Conservation (phyloP, 169 alveolate species). For the Miamiensis avidus region DNA sequence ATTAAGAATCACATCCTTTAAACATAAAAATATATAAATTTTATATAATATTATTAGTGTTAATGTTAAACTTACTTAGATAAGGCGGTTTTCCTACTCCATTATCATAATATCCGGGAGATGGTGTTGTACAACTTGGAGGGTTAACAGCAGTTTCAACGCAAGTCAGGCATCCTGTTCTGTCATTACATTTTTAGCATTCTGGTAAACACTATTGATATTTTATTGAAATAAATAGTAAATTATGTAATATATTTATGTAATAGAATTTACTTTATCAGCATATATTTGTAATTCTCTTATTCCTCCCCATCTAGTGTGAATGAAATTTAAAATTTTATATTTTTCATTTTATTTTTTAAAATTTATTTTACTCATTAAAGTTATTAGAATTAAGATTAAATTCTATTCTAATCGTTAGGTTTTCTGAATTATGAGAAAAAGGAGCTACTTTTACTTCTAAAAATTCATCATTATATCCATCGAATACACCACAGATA, state of each 20-base stretch:
- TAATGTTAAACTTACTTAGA: neutral
- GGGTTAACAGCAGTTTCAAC: neutral
- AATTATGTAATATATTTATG: too few relatives aligned
- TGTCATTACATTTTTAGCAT: neutral
- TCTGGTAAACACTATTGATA: neutral
- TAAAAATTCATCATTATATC: neutral
- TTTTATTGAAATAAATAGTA: too few relatives aligned
- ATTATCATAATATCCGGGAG: neutral
- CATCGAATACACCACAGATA: neutral
- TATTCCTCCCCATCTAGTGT: neutral
- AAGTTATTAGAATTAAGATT: neutral
- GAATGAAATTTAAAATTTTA: too few relatives aligned
- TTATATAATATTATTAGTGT: too few relatives aligned
- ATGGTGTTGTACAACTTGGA: too few relatives aligned
- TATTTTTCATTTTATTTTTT: too few relatives aligned
- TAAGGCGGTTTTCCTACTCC: neutral
- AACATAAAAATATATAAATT: too few relatives aligned
- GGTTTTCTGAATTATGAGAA: neutral
- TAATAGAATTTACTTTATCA: too few relatives aligned
- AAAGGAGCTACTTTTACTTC: neutral
- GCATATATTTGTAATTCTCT: neutral
- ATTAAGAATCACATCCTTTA: neutral
- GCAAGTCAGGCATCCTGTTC: neutral
- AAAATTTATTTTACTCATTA: too few relatives aligned
- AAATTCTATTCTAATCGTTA: too few relatives aligned